A percentile compares a stretch with the other conserved stretches of the same genome.
Evolutionary conservation across 208 protist species (phyloP).

Genomic region (Crithidia bombi): DNA sequence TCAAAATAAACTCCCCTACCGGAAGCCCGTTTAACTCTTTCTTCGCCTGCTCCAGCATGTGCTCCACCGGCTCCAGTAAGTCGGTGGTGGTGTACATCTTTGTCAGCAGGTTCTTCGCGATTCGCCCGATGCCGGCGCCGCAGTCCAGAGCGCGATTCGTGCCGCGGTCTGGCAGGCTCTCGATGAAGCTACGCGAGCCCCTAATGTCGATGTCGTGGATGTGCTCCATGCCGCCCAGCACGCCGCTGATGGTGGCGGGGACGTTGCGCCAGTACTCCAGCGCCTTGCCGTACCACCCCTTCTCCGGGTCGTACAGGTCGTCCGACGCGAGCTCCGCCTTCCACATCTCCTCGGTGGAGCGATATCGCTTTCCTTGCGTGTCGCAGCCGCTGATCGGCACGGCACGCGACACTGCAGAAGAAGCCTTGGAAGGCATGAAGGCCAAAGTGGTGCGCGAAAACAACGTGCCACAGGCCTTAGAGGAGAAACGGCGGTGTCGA

Average conservation of each 20-base stretch:
- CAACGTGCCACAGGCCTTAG: not conserved
- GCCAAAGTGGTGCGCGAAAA: slow-evolving; percentile 8
- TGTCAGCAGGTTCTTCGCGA: slow-evolving; percentile 78
- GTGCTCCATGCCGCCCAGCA: slow-evolving; percentile 90
- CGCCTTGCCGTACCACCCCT: slow-evolving; percentile 90
- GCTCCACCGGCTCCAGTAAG: slow-evolving; percentile 85
- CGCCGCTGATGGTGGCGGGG: slow-evolving; percentile 86
- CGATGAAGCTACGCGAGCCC: slow-evolving; percentile 69
- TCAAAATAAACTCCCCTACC: slow-evolving; percentile 77
- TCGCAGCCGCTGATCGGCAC: slow-evolving; percentile 62
- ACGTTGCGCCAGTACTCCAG: slow-evolving; percentile 87
- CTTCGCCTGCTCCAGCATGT: slow-evolving; percentile 89
- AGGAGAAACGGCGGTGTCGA: not conserved
- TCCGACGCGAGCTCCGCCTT: slow-evolving; percentile 58
- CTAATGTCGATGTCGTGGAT: slow-evolving; percentile 77
- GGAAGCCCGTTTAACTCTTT: slow-evolving; percentile 71
- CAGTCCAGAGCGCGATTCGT: slow-evolving; percentile 84
- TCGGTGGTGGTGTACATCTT: slow-evolving; percentile 75
- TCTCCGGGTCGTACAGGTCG: slow-evolving; percentile 74
- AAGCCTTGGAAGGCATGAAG: slow-evolving; percentile 19
- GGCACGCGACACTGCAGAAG: not conserved
- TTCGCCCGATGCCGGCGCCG: slow-evolving; percentile 92
- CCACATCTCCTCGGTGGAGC: slow-evolving; percentile 78
- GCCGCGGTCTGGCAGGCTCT: slow-evolving; percentile 59
- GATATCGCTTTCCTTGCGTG: slow-evolving; percentile 65